A percentile compares a stretch with the other conserved stretches of the same genome.
These are phyloP conservation scores for Thelephora terrestris DNA, from an alignment of 1,284 basidiomycete species.

Conservation along the genomic window DNA sequence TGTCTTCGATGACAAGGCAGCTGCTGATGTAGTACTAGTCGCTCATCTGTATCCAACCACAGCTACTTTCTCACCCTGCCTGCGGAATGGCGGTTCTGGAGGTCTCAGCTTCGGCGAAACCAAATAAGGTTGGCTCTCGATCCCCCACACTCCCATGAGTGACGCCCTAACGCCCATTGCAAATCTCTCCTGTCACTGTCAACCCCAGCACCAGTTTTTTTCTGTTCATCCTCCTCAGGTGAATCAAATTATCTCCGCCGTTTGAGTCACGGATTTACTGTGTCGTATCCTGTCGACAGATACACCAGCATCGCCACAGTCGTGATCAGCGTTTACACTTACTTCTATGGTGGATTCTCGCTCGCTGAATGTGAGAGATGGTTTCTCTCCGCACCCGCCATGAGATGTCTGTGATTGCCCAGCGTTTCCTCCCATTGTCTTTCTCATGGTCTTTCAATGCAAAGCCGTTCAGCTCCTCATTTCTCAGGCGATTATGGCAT, in stretches of 20 bases:
- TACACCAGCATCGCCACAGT: constrained; percentile 29
- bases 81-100: constrained; percentile 31
- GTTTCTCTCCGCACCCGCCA: constrained; percentile 36
- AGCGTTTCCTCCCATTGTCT: not conserved
- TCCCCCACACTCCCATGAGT: too few species aligned
- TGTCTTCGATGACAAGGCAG: not conserved
- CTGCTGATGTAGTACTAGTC: not conserved
- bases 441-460: not conserved
- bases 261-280: not conserved
- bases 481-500: constrained; percentile 34
- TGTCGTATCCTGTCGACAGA: constrained; percentile 9
- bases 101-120: not conserved
- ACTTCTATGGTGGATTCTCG: constrained; percentile 24
- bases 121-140: not conserved
- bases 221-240: constrained; percentile 31
- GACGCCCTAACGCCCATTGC: too few species aligned
- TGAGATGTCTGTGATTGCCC: constrained; percentile 32
- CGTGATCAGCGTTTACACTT: constrained; percentile 25
- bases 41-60: not conserved
- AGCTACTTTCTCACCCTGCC: constrained; percentile 33
- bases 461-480: constrained; percentile 42
- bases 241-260: not conserved
- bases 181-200: not conserved
- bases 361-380: constrained; percentile 19
- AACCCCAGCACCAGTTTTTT: constrained; percentile 13